Conservation (phyloP, 108 stramenopile species). For the Cylindrotheca closterium region DNA sequence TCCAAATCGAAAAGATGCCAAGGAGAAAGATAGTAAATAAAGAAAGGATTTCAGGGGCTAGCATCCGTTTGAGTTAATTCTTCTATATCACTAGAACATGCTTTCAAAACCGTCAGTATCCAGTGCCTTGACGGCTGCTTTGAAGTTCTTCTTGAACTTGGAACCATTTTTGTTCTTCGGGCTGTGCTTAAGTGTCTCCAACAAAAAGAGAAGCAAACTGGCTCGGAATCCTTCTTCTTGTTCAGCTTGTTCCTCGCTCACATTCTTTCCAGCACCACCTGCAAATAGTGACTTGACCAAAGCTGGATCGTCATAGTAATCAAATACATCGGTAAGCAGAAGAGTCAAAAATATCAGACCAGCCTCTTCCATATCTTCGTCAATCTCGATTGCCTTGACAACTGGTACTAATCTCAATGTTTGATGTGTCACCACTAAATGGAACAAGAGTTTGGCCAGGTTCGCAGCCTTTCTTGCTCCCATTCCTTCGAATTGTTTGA, state of each 20-base stretch:
- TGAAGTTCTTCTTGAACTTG: constrained; percentile 68
- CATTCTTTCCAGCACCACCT: constrained; percentile 2
- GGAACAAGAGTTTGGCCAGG: constrained; percentile 84
- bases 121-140: constrained; percentile 73
- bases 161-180: constrained; percentile 83
- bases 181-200: constrained; percentile 77
- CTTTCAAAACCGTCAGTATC: constrained; percentile 41
- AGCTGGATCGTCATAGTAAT: constrained; percentile 49
- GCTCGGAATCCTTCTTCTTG: constrained; percentile 53
- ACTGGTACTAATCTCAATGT: constrained; percentile 65
- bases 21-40: constrained; percentile 28
- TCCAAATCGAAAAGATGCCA: constrained; percentile 66
- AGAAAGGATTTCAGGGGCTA: not conserved
- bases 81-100: constrained; percentile 14
- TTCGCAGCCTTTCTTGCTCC: constrained; percentile 81
- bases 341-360: constrained; percentile 73
- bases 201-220: constrained; percentile 73
- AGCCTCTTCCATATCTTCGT: constrained; percentile 65
- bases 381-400: constrained; percentile 78
- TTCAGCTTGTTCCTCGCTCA: constrained; percentile 15
- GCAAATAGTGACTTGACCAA: constrained; percentile 51
- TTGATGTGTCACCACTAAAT: constrained; percentile 71
- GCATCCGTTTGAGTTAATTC: too few species aligned
- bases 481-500: constrained; percentile 87
- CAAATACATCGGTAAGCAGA: constrained; percentile 71